A percentile compares a stretch with the other conserved stretches of the same genome.
These are phyloP conservation scores for Collariella sp. DNA, from an alignment of 495 filamentous ascomycete species.

Conservation along the genomic window DNA sequence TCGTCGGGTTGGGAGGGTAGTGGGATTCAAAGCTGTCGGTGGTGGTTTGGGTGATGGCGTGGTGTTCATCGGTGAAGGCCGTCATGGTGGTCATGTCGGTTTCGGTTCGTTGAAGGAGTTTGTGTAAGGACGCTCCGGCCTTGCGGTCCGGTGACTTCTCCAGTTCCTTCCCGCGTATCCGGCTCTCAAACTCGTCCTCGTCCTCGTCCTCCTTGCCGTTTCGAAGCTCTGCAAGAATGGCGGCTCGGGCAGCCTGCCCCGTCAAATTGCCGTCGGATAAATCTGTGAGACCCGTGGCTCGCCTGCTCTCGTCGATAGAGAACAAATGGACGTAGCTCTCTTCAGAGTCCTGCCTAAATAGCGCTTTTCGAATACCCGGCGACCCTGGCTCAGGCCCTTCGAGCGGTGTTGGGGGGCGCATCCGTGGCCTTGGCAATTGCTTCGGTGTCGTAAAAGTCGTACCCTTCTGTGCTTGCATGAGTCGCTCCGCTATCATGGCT, in stretches of 20 bases:
- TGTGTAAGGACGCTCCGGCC: constrained; percentile 13
- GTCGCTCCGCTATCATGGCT: constrained; percentile 37
- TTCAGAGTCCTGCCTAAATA: constrained; percentile 61
- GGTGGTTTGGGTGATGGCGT: constrained; percentile 38
- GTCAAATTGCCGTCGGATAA: constrained; percentile 29
- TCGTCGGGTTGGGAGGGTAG: constrained; percentile 27
- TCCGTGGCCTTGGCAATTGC: constrained; percentile 38
- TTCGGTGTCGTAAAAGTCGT: constrained; percentile 50
- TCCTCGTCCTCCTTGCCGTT: constrained; percentile 23
- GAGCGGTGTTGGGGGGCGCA: constrained; percentile 25
- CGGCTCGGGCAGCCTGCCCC: constrained; percentile 6
- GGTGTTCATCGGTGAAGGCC: constrained; percentile 36
- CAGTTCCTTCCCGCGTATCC: constrained; percentile 29
- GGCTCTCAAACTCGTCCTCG: constrained; percentile 29
- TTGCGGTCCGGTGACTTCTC: constrained; percentile 23
- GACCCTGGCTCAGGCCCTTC: constrained; percentile 25
- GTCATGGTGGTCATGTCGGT: constrained; percentile 25
- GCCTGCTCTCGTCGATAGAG: constrained; percentile 56
- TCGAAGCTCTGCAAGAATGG: constrained; percentile 15
- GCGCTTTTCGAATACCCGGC: constrained; percentile 31
- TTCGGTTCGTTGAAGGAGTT: constrained; percentile 23
- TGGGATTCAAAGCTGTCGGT: constrained; percentile 32
- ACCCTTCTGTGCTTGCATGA: constrained; percentile 44
- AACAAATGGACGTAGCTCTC: constrained; percentile 73
- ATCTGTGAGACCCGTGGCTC: constrained; percentile 31